Evolutionary conservation across 176 grass and related monocot species (phyloP), one percentile per base, ranked within the genome.

Genomic region (Musa itinerans): DNA sequence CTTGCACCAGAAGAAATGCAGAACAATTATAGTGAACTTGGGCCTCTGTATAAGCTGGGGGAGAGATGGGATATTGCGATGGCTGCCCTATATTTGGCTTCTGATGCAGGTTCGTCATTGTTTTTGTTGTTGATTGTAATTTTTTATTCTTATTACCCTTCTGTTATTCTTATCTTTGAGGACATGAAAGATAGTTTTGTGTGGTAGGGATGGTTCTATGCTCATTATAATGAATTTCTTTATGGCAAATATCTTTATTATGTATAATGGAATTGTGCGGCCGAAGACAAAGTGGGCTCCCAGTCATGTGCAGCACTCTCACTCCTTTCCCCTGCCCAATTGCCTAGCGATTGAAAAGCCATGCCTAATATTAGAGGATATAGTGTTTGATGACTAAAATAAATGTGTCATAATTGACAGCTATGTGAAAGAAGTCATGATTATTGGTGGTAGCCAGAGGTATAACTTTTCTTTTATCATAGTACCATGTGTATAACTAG

Each of bases 11-110:
- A 89, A 69, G 94, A 93, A 84, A 98, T 98, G 94, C 52, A 29
- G 59, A 53, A 69, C 27, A 76, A 77, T 50, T 21, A 29, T 65
- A 83, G 24, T 21, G 78, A 93, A 68, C 21, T 69, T 10, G 81
- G 74, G 82, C 94, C 86, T 54, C 74, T 93, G 79, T 91, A 53
- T 78, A 98, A 93, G 72, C 27, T 89, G 27, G 94, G 90, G 17
- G 80, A 93, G 76, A 98, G 83, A 85, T 80, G 83, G 78, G 90
- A 98, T 67, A 98, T 98, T 69, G 95, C 95, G 52, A 98, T 93
- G 90, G 95, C 88, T 0, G 88, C 88, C 8, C 73, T 98, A 7
- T 98, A 93, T 78, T 86, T 98, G 79, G 88, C 95, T 83, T 98
- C 84, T 69, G 84, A 98, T 80, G 90, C 90, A 87, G 90, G 95